phyloP scores from a whole-genome alignment of 768 basidiomycete species.

The Termitomyces sp. region DNA sequence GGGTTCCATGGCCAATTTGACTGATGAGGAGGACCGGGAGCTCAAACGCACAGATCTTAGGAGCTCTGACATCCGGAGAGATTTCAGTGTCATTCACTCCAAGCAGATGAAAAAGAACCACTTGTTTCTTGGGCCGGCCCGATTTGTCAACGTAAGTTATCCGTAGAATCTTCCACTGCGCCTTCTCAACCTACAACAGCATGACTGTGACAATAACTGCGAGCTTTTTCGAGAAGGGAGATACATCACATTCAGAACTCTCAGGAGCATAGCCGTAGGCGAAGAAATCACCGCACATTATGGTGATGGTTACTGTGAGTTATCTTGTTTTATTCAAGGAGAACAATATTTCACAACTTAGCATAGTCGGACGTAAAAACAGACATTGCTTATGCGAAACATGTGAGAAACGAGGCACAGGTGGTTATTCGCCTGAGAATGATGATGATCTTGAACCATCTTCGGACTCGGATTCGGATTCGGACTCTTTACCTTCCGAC shows the following conservation, averaged over 20 bases:
- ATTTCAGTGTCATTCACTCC: constrained; percentile 90
- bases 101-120: constrained; percentile 91
- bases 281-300: constrained; percentile 91
- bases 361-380: constrained; percentile 59
- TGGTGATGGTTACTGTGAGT: constrained; percentile 87
- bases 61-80: constrained; percentile 73
- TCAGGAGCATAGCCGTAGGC: constrained; percentile 70
- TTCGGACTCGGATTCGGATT: constrained; percentile 43
- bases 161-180: constrained; percentile 18
- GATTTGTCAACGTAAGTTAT: constrained; percentile 81
- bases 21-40: constrained; percentile 81
- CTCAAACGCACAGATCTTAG: constrained; percentile 78
- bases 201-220: constrained; percentile 87
- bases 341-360: background rate
- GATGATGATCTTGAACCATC: constrained; percentile 40
- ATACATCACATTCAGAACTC: constrained; percentile 84
- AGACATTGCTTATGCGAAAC: constrained; percentile 82
- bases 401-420: constrained; percentile 70
- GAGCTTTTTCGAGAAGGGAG: constrained; percentile 85
- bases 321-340: constrained; percentile 4
- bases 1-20: constrained; percentile 86
- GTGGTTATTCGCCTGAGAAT: constrained; percentile 65
- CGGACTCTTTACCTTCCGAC: constrained; percentile 33
- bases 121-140: constrained; percentile 85
- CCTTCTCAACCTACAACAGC: constrained; percentile 41